Evolutionary conservation across 2,329 filamentous ascomycete species (phyloP), one percentile per base, ranked within the genome.

Genomic region (Oidium heveae): DNA sequence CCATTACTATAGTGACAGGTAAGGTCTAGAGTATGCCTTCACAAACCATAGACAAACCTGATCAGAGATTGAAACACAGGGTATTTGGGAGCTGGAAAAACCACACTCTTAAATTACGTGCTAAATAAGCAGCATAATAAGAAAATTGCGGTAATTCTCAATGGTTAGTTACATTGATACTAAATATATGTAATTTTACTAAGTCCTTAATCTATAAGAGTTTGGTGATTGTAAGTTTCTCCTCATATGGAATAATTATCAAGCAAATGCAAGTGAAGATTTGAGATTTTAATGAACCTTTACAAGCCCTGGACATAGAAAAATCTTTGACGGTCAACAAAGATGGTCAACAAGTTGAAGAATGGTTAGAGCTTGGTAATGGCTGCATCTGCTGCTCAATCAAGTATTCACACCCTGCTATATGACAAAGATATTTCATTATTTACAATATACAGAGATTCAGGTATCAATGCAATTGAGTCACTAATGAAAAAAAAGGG

Each of bases 361-460:
- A 94, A 71, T 98, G 93, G 85, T 78, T 98, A 32, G 88, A 95
- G 58, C 79, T 98, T 54, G 87, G 86, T 54, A 98, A 98, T 62
- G 91, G 91, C 58, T 98, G 91, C 66, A 87, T 98, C 60, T 98
- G 91, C 70, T 98, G 91, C 69, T 94, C 87, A 2, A 88, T 96
- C 62, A 98, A 95, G 80, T 88, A 72, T 56, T 10, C 28, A 52
- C 44, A 37, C 28, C 37, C 32, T 39, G 4, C 22, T 8, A 50
- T 32, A 15, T 22, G 2, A 22, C 28, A 44, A 5, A 39, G 18
- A 7, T 24, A 49, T 9, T 7, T 22, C 39, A 34, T 22, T 33
- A 41, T 57, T 60, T 41, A 59, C 53, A 44, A 36, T 20, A 16
- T 49, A 9, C 16, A 88, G 84, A 70, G 91, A 98, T 66, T 80